Conservation (phyloP, 2,329 filamentous ascomycete species). For the Aspergillus ibericus region DNA sequence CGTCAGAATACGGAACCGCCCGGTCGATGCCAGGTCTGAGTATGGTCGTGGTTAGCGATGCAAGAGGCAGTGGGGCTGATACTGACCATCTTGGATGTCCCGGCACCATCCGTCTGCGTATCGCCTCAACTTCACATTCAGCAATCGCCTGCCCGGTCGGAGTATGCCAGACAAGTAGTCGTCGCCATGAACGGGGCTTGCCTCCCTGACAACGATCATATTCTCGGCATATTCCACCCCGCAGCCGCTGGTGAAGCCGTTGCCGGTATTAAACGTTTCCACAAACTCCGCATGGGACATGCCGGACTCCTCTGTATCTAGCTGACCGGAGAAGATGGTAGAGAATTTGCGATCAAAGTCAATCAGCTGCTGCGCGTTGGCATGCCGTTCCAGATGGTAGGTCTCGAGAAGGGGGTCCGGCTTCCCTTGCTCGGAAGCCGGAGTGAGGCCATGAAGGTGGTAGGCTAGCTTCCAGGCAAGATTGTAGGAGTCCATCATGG, state of each 20-base stretch:
- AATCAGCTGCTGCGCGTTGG: slow-evolving; percentile 36
- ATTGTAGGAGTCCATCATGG: slow-evolving; percentile 59
- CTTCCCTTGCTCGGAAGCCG: slow-evolving; percentile 6
- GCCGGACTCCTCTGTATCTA: slow-evolving; percentile 24
- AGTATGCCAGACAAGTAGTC: slow-evolving; percentile 34
- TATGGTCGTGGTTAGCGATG: not conserved
- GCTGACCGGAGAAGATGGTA: slow-evolving; percentile 37
- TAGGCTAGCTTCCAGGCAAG: slow-evolving; percentile 42
- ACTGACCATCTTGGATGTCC: slow-evolving; percentile 36
- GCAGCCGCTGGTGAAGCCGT: slow-evolving; percentile 38
- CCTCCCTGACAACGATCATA: slow-evolving; percentile 21
- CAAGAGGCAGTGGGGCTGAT: not conserved
- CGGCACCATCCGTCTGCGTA: slow-evolving; percentile 36
- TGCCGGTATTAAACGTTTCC: slow-evolving; percentile 33
- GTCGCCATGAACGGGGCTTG: slow-evolving; percentile 21
- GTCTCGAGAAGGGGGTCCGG: slow-evolving; percentile 31
- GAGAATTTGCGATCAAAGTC: slow-evolving; percentile 40
- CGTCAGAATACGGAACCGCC: slow-evolving; percentile 35
- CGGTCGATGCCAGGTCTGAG: slow-evolving; percentile 34
- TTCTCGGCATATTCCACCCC: slow-evolving; percentile 37
- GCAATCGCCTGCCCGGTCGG: slow-evolving; percentile 32
- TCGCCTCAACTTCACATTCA: slow-evolving; percentile 32
- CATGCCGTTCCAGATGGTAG: slow-evolving; percentile 36
- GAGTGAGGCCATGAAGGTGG: slow-evolving; percentile 35
- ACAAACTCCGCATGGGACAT: slow-evolving; percentile 34